phyloP scores from a whole-genome alignment of 768 basidiomycete genomes.

The Sporobolomyces roseus region DNA sequence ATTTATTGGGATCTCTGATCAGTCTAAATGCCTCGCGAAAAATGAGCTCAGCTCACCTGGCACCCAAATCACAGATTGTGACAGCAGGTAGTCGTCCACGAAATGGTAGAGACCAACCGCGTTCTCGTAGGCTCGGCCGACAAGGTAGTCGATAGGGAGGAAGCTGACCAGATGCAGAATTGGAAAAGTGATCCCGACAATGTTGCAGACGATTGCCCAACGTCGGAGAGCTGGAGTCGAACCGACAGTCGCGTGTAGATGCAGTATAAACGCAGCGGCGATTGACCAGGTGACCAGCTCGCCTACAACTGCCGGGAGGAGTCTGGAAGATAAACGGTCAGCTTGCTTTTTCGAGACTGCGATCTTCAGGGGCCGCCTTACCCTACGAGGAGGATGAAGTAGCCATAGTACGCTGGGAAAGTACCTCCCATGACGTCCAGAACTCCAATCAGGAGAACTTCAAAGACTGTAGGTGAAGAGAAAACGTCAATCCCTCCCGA shows the following conservation, averaged over 20 bases:
- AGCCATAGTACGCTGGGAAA: not conserved
- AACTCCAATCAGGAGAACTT: not conserved
- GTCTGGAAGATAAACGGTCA: not conserved
- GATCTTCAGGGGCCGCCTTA: not conserved
- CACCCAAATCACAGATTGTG: too few relatives aligned
- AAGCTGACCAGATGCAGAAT: not conserved
- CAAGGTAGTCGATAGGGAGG: slow-evolving; percentile 6
- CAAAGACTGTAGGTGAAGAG: slow-evolving; percentile 1
- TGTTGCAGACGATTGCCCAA: not conserved
- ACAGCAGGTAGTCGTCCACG: not conserved
- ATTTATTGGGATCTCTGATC: too few relatives aligned
- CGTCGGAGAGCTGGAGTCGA: not conserved
- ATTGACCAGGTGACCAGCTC: slow-evolving; percentile 11
- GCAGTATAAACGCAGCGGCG: not conserved
- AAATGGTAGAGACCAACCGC: not conserved
- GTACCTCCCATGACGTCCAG: not conserved
- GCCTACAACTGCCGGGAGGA: not conserved
- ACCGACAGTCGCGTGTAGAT: not conserved
- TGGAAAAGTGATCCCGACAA: not conserved
- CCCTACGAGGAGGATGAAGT: slow-evolving; percentile 4
- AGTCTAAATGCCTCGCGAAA: too few relatives aligned
- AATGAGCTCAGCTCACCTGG: too few relatives aligned
- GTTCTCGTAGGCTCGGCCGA: not conserved
- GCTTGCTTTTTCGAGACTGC: too few relatives aligned
- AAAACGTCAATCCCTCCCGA: not conserved